Conservation (phyloP, 73 alveolate genomes). For the Tetrahymena borealis region DNA sequence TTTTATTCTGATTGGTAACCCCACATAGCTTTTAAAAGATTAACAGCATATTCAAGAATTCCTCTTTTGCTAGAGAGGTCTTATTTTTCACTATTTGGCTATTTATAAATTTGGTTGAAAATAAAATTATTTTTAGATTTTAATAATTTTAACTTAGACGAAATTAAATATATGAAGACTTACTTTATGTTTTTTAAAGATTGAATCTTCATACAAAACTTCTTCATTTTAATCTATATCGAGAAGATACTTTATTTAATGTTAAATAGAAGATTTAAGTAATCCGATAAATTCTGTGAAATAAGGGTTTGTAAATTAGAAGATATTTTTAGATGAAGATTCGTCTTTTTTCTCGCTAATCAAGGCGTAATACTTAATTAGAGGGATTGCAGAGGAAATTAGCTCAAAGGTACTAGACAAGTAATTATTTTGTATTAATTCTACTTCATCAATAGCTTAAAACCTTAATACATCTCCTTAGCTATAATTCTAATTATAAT, state of each 20-base stretch:
- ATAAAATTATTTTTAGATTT: neutral
- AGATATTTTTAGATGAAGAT: neutral
- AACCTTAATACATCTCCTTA: neutral
- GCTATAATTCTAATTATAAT: neutral
- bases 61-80: neutral
- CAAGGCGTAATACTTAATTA: neutral
- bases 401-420: neutral
- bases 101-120: too few species aligned
- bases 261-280: neutral
- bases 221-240: neutral
- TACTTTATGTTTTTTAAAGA: neutral
- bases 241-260: neutral
- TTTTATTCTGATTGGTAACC: neutral
- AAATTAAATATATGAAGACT: neutral
- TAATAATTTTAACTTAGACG: neutral
- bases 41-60: neutral
- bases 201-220: neutral
- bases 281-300: neutral
- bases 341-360: neutral
- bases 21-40: neutral
- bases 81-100: neutral
- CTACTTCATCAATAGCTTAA: neutral
- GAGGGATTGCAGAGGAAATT: neutral
- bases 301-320: neutral
- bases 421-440: neutral